A percentile compares a stretch with the other conserved stretches of the same genome.
phyloP scores from a whole-genome alignment of 441 rosid genomes.

The Croton setiger region DNA sequence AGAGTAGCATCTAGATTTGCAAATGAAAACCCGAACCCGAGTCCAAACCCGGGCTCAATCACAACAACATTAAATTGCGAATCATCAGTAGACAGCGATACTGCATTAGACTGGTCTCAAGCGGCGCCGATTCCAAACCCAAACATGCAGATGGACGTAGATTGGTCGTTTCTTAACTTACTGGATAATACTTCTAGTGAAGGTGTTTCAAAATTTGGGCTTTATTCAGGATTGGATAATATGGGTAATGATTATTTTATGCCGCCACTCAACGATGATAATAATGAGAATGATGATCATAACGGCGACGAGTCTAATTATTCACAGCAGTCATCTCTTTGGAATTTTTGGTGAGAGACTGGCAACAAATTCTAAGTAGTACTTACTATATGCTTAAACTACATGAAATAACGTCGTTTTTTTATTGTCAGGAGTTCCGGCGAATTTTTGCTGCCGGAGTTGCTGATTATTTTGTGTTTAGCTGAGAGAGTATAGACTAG shows the following conservation, averaged over 20 bases:
- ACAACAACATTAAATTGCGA: background rate
- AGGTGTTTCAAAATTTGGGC: constrained; percentile 11
- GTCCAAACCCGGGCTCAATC: background rate
- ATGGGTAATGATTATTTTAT: constrained; percentile 12
- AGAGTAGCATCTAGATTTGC: constrained; percentile 54
- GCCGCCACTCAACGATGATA: background rate
- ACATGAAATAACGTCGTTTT: no score
- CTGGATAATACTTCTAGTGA: constrained; percentile 20
- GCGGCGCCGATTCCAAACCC: no score
- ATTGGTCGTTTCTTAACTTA: constrained; percentile 40
- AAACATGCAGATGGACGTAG: no score
- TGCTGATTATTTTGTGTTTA: constrained; percentile 10
- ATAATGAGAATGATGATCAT: background rate
- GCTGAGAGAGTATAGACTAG: no score
- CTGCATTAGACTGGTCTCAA: no score
- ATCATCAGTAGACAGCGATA: no score
- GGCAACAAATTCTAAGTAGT: no score
- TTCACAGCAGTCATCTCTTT: constrained; percentile 26
- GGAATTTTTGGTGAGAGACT: constrained; percentile 30
- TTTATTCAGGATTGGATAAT: constrained; percentile 12
- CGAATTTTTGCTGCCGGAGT: constrained; percentile 22
- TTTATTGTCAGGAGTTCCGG: constrained; percentile 6
- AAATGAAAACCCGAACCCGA: constrained; percentile 17
- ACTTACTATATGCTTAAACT: no score
- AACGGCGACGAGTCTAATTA: constrained; percentile 7